Base-by-base conservation (phyloP, 441 rosid genomes). In the Brassica hybrid region DNA sequence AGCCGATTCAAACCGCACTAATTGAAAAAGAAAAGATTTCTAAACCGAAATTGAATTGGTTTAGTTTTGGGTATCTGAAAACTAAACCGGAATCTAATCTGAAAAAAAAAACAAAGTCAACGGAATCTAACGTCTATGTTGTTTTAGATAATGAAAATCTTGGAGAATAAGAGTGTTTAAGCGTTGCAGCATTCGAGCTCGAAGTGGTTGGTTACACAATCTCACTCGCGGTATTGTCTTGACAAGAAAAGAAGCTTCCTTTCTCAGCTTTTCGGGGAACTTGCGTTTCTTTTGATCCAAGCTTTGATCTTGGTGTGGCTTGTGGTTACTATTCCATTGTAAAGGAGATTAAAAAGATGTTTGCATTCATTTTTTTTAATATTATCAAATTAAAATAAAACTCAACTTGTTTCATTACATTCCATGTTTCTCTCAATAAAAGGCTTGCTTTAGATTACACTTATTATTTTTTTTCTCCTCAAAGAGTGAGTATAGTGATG, bases 131-230 rank as follows among this genome's bases (percentile, higher is more conserved):
- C n/a, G n/a, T n/a, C n/a, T n/a, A 27, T 23, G 50, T 64, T 76
- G 52, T 74, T 48, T 45, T 75, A 92, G 95, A 90, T 92, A 78
- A 57, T 87, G 88, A 90, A 86, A 82, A 86, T 92, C 52, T 73
- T 92, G 87, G 83, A 84, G 67, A 82, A 86, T 60, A 80, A 73
- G 61, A 92, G 97, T 73, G 88, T 86, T 91, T 89, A 59, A 90
- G 97, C 71, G 74, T 88, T 32, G 62, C 82, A 4, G 81, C 86
- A 3, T 89, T 90, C 72, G 97, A 91, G 85, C 88, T 92, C 10
- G 97, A 92, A 80, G 84, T 86, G 7, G 82, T 90, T 11, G 96
- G 93, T 9, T 87, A 87, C 69, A 89, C 97, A 2, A 90, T 92
- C 34, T 88, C 93, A 38, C 81, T 92, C 11, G 88, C 90, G 0